Evolutionary conservation across 768 basidiomycete species (phyloP).

Genomic region (Suillus occidentalis): DNA sequence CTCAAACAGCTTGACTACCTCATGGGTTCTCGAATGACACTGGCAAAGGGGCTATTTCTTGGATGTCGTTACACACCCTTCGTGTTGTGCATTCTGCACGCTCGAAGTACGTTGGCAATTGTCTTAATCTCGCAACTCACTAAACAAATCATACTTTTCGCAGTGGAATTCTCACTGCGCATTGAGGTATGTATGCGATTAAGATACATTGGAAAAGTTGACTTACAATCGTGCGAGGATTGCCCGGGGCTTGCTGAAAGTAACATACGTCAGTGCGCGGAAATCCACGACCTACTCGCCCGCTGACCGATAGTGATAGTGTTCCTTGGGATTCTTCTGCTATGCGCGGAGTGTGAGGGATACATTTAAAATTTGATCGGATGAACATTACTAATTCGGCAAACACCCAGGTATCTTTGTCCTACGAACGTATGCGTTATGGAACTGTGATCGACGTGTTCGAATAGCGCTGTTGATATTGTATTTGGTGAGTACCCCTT

Average conservation of each 20-base stretch:
- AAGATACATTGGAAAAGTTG: no score
- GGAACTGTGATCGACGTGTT: background rate
- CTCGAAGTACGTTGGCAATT: background rate
- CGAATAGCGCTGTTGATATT: background rate
- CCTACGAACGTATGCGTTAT: background rate
- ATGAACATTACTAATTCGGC: background rate
- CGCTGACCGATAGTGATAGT: background rate
- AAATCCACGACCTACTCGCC: background rate
- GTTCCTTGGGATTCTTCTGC: background rate
- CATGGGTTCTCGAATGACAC: background rate
- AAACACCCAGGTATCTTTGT: background rate
- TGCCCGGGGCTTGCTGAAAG: background rate
- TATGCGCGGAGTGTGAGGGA: background rate
- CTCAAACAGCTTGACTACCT: background rate
- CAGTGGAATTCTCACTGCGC: background rate
- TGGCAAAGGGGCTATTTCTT: background rate
- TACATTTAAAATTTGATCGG: background rate
- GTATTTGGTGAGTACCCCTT: background rate
- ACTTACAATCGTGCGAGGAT: background rate
- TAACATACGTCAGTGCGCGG: background rate
- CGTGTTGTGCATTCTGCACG: background rate
- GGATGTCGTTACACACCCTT: conserved; percentile 1
- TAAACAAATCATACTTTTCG: background rate
- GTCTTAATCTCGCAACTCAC: background rate
- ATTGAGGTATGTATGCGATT: background rate